Percentiles rank a stretch among this genome's conserved stretches.
Conservation (phyloP, 2,329 filamentous ascomycete species). For the Arachnomyces sp. region DNA sequence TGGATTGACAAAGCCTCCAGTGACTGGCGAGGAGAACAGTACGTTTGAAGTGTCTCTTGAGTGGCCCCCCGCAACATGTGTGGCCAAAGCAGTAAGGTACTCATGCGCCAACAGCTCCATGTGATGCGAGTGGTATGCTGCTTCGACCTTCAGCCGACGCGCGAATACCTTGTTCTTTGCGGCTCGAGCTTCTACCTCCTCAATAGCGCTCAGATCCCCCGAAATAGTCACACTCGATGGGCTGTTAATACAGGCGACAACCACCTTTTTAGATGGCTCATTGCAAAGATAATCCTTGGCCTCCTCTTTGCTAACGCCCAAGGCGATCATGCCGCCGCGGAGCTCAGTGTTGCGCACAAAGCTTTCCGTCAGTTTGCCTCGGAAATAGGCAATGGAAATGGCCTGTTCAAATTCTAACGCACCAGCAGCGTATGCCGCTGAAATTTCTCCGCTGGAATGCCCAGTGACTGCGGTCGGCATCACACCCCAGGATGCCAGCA, state of each 20-base stretch:
- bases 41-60: neutral
- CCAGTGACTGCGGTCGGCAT: conserved; percentile 14
- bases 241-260: conserved; percentile 9
- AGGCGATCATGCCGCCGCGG: conserved; percentile 2
- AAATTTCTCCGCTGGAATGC: conserved; percentile 22
- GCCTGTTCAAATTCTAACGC: conserved; percentile 9
- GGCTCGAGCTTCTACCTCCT: neutral
- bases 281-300: conserved; percentile 11
- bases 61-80: neutral
- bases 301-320: conserved; percentile 7
- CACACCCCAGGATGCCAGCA: conserved; percentile 15
- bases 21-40: neutral
- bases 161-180: conserved; percentile 1
- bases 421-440: conserved; percentile 15
- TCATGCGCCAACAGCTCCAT: conserved; percentile 3
- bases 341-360: conserved; percentile 6
- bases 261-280: conserved; percentile 3
- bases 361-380: conserved; percentile 14
- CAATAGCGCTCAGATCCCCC: conserved; percentile 2
- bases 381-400: conserved; percentile 3
- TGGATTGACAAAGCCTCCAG: neutral
- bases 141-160: conserved; percentile 5
- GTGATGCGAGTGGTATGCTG: conserved; percentile 11
- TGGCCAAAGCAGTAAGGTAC: neutral
- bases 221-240: conserved; percentile 6